phyloP scores from a whole-genome alignment of 2,329 filamentous ascomycete genomes.

The Dendrostoma leiphaemia region DNA sequence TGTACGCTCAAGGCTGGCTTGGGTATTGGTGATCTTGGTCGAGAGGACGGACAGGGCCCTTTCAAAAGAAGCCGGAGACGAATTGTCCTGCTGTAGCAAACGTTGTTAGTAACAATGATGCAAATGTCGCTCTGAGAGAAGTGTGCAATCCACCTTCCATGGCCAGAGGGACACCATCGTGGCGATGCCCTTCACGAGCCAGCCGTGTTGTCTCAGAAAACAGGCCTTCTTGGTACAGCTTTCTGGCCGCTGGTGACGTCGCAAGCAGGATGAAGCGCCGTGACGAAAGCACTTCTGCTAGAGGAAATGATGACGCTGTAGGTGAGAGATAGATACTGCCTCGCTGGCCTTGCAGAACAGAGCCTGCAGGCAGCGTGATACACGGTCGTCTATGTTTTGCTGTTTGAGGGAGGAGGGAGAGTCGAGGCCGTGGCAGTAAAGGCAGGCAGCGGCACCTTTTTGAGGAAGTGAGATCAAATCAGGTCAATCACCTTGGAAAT shows the following conservation, averaged over 20 bases:
- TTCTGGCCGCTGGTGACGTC: neutral
- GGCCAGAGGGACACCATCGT: slow-evolving; percentile 84
- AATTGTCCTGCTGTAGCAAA: slow-evolving; percentile 55
- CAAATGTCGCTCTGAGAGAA: neutral
- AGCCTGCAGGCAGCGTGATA: slow-evolving; percentile 5
- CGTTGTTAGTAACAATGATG: slow-evolving; percentile 7
- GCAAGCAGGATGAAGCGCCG: no score
- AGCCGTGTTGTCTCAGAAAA: neutral
- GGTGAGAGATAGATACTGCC: no score
- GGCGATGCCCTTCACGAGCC: slow-evolving; percentile 1
- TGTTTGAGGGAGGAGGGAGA: neutral
- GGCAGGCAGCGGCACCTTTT: neutral
- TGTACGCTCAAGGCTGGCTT: slow-evolving; percentile 69
- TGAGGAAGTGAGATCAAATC: no score
- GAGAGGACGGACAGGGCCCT: slow-evolving; percentile 82
- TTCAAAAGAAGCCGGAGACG: slow-evolving; percentile 88
- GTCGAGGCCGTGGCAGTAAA: neutral
- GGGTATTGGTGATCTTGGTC: slow-evolving; percentile 74
- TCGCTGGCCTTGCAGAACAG: slow-evolving; percentile 2
- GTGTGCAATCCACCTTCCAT: slow-evolving; percentile 67
- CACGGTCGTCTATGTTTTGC: neutral
- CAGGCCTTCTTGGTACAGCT: neutral
- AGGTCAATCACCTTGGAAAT: neutral
- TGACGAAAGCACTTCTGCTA: no score
- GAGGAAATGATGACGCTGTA: neutral